Evolutionary conservation across 352 stramenopile species (phyloP), one percentile per base, ranked within the genome.

Genomic region (Phytophthora hybrid): DNA sequence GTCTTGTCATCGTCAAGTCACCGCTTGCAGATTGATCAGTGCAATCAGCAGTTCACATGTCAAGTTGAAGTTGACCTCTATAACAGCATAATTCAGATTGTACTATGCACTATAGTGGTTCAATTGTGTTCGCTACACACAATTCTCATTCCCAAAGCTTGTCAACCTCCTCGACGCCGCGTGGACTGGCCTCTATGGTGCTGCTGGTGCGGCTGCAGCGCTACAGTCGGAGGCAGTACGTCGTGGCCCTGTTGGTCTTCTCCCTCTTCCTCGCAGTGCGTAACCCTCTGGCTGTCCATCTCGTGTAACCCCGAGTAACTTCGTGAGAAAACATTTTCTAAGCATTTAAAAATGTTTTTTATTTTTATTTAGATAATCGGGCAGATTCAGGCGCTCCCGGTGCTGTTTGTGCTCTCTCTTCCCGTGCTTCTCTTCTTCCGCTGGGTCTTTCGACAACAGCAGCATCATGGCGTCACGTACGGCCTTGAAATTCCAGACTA

Each of bases 401-500:
- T 88, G 49, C 55, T 85, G 26, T 44, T 78, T 3, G 34, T 84
- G 9, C 62, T 84, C 13, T 58, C 73, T 7, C 52, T 82, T 19
- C 81, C 81, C 1, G 77, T 72, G 16, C 6, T 81, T 23, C 23
- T 83, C 44, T 88, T 83, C 67, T 79, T 75, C 55, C 32, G 39
- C 8, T 86, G 77, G 79, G 74, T 80, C 16, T 66, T 73, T 26
- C 73, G 73, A 32, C 79, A 88, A 51, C 76, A 84, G 21, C 79
- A 86, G 37, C 69, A 83, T 37, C 80, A 86, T 62, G 81, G 79
- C 59, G 73, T 86, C 71, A 88, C 81, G 81, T 88, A 83, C 66
- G 78, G 63, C 5, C 29, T 13, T 18, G 16, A 57, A 41, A 58
- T 56, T 31, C 44, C 16, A 9, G 14, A 3, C 39, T 47, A 26